Base-by-base conservation (phyloP, 2,329 filamentous ascomycete species). In the Chaetomium strumarium region DNA sequence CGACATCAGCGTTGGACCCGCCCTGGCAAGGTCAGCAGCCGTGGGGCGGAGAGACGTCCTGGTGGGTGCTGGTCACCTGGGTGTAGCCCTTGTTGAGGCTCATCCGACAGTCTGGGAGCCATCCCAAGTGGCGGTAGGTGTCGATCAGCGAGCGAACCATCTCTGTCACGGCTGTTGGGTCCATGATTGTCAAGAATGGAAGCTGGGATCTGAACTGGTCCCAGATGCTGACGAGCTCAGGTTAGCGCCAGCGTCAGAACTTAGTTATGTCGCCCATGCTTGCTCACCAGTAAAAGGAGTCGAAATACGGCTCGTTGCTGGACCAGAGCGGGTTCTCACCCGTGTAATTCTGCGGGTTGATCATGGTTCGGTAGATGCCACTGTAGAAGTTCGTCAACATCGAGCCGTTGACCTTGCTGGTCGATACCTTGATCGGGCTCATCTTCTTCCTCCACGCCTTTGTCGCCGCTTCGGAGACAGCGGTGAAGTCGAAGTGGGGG, bases 71-170 rank as follows among this genome's bases (percentile, higher is more conserved):
- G 24, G 19, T 11, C 8, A 70, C 70, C 61, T 90, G 86, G 0
- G 84, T 88, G 62, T 78, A 85, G 0, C 86, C 86, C 63, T 85
- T 86, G 64, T 80, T 86, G 1, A 89, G 73, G n/a, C 77, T 83
- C 85, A 90, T 89, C 34, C 85, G 79, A 58, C 85, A 89, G 63
- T 90, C 86, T 0, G 86, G 86, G 5, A 90, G 69, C 71, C 82
- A 88, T 0, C 86, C 86, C 58, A 84, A 75, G 59, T 86, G 76
- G 30, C 75, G 74, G 59, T 89, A 90, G 1, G 80, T 88, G 53
- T 89, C 85, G 16, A 90, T 79, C 31, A 90, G 70, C 51, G 83
- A 86, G 19, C 84, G 76, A 11, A 90, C 74, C 79, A 90, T 87
- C 51, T 78, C 69, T 0, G 82, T 77, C 48, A 88, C 79, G 1